Base-by-base conservation (phyloP, 805 yeast species). In the Saccharomyces cerevisiae region DNA sequence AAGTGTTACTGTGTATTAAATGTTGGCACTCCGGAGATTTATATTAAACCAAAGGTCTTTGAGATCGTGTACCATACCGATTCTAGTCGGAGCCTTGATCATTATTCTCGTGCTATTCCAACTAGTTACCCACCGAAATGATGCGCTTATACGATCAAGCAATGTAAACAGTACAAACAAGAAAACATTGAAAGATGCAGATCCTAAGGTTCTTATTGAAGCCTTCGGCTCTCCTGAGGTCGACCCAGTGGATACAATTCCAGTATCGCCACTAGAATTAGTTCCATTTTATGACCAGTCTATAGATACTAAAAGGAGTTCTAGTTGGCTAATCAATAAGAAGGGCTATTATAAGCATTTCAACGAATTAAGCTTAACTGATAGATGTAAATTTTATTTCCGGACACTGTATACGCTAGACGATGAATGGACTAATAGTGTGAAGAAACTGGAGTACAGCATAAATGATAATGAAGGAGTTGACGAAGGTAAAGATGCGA, bases 211-310 rank as follows among this genome's bases (percentile, higher is more conserved):
- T 13, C 43, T 36, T 2, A 17, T 6, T 3, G 24, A 36, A 13
- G 43, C 43, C 24, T 36, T 36, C 22, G 43, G 43, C 13, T 36
- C 24, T 17, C 43, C 43, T 17, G 24, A 17, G 2, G 17, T 17
- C 6, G 43, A 36, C 9, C 24, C 43, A 21, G 24, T 36, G 10
- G 6, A 36, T 17, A 30, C 46, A 14, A 43, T 46, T 10, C 57
- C 58, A 24, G 58, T 59, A 1, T 56, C 64, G 43, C 64, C 64
- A 13, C 41, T 61, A 4, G 61, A 61, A 32, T 46, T 55, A 14
- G 51, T 61, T 13, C 58, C 60, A 4, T 52, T 28, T 14, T 56
- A 55, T 52, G 56, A 61, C 49, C n/a, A 26, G 1, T 51, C 48
- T 13, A 52, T 56, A 27, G 41, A 41, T 6, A 22, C 24, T n/a